These are phyloP conservation scores for Metschnikowia peoriensis DNA, from an alignment of 805 yeast genomes.

Conservation along the genomic window DNA sequence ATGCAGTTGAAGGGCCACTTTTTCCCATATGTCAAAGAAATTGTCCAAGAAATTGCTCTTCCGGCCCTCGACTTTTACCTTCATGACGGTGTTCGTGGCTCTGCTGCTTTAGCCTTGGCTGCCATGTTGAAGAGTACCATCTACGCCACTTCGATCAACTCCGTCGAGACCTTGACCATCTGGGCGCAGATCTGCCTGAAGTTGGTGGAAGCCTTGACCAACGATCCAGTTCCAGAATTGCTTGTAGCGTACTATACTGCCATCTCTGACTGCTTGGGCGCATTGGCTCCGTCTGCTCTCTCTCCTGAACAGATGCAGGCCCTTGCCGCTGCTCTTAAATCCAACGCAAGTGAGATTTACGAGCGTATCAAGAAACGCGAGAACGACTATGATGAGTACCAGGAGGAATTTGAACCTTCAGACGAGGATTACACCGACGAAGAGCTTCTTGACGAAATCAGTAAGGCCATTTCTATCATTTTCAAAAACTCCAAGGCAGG, in stretches of 20 bases:
- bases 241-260: slow-evolving; percentile 75
- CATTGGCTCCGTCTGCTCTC: slow-evolving; percentile 65
- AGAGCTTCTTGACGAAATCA: slow-evolving; percentile 82
- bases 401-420: slow-evolving; percentile 80
- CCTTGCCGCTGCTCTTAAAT: slow-evolving; percentile 58
- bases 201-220: slow-evolving; percentile 62
- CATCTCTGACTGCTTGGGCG: slow-evolving; percentile 60
- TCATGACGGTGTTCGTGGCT: slow-evolving; percentile 90
- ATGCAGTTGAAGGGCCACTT: slow-evolving; percentile 79
- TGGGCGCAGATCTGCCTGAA: slow-evolving; percentile 73
- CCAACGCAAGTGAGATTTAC: slow-evolving; percentile 63
- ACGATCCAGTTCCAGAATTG: slow-evolving; percentile 83
- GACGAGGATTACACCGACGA: slow-evolving; percentile 89
- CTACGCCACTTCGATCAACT: slow-evolving; percentile 52
- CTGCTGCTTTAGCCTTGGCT: slow-evolving; percentile 85
- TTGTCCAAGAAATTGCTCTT: slow-evolving; percentile 72
- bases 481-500: slow-evolving; percentile 59
- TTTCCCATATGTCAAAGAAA: slow-evolving; percentile 76
- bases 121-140: slow-evolving; percentile 65
- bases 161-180: slow-evolving; percentile 60
- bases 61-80: slow-evolving; percentile 90
- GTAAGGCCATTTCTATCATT: slow-evolving; percentile 66
- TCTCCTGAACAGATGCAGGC: slow-evolving; percentile 52
- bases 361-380: slow-evolving; percentile 73
- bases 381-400: slow-evolving; percentile 76